Conservation (phyloP, 352 stramenopile genomes). For the Paralagenidium karlingii region DNA sequence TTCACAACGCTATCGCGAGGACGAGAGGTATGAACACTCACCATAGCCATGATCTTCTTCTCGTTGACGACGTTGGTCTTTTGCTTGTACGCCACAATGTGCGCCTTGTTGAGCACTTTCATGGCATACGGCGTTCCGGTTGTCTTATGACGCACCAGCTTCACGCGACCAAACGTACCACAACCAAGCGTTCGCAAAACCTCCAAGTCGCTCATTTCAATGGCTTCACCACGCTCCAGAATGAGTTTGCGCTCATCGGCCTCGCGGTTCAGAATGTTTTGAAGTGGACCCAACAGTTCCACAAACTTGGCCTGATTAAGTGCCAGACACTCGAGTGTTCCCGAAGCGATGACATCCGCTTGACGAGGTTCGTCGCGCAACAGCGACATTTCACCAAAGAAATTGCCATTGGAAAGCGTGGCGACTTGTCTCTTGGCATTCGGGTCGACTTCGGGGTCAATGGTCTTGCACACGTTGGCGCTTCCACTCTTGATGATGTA, state of each 20-base stretch:
- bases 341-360: constrained; percentile 37
- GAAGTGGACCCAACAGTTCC: constrained; percentile 64
- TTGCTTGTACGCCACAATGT: constrained; percentile 94
- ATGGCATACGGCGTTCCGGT: constrained; percentile 83
- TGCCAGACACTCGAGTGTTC: constrained; percentile 76
- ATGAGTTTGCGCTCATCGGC: constrained; percentile 31
- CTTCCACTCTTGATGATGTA: constrained; percentile 75
- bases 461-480: constrained; percentile 31
- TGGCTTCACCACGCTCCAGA: constrained; percentile 16
- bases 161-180: constrained; percentile 93
- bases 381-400: constrained; percentile 24
- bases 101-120: constrained; percentile 90
- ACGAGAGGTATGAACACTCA: constrained; percentile 5
- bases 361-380: constrained; percentile 14
- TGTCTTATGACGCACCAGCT: constrained; percentile 76
- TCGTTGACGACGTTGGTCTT: constrained; percentile 94
- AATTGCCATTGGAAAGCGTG: constrained; percentile 23
- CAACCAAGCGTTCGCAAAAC: constrained; percentile 83
- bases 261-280: constrained; percentile 56
- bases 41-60: constrained; percentile 91
- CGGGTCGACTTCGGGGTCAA: constrained; percentile 13
- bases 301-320: constrained; percentile 82
- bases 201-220: constrained; percentile 68
- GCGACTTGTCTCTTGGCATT: constrained; percentile 30
- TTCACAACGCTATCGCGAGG: background rate